Percentiles rank a stretch among this genome's conserved stretches.
phyloP scores from a whole-genome alignment of 2,329 filamentous ascomycete genomes.

The Catunica adiposa region DNA sequence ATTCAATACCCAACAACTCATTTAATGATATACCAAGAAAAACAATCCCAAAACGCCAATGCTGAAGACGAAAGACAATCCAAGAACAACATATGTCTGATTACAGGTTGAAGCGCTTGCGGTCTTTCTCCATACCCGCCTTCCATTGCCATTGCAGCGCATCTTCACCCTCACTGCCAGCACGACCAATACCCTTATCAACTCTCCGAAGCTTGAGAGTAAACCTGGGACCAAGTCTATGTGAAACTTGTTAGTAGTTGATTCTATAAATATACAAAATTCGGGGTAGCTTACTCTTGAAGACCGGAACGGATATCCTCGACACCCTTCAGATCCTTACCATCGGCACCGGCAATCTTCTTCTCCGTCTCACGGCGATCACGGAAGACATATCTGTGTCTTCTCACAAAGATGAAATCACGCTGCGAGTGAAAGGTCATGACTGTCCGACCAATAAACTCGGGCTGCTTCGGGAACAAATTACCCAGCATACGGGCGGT shows the following conservation, averaged over 20 bases:
- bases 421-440: constrained; percentile 89
- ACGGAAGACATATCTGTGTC: constrained; percentile 84
- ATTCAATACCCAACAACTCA: neutral
- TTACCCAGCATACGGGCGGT: constrained; percentile 63
- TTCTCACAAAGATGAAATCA: constrained; percentile 85
- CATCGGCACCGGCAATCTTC: constrained; percentile 63
- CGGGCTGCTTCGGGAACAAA: constrained; percentile 53
- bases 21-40: neutral
- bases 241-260: neutral
- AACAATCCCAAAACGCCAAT: constrained; percentile 9
- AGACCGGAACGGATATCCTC: constrained; percentile 74
- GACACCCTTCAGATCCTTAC: constrained; percentile 67
- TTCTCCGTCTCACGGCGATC: constrained; percentile 81
- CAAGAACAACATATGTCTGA: neutral
- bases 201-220: constrained; percentile 72
- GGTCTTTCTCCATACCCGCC: constrained; percentile 79
- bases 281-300: constrained; percentile 43
- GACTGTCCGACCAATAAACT: constrained; percentile 74
- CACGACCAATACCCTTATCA: constrained; percentile 67
- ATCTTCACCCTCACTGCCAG: constrained; percentile 50
- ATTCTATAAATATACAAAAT: neutral
- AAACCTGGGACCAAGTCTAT: constrained; percentile 47
- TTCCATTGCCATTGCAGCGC: constrained; percentile 96
- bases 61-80: constrained; percentile 6
- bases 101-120: constrained; percentile 85